Evolutionary conservation across 345 rosid genomes (phyloP), one percentile per base, ranked within the genome.

Genomic region (Corchorus capsularis): DNA sequence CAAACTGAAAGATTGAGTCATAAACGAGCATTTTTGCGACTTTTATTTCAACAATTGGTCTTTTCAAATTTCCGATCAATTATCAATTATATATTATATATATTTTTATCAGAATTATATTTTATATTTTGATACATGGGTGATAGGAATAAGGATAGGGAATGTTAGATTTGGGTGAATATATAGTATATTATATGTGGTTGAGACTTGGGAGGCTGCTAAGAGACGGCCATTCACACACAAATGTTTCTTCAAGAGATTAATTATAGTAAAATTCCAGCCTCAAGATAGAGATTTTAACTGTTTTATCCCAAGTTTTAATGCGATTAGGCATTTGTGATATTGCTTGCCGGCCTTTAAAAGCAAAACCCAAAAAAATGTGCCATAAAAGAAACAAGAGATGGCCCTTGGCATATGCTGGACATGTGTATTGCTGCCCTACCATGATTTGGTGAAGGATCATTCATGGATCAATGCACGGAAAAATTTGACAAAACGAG

Each of bases 401-500:
- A 41, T 66, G 81, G 59, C 77, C 80, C 78, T 63, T 27, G 3
- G 62, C 80, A 78, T 75, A 78, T 63, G 63, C 63, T 20, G 16
- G 43, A 60, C 72, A 75, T 70, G 83, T 73, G 82, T 73, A 79
- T 8, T 20, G 34, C 35, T 64, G 12, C 78, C 78, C 78, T 75
- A 47, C 65, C 49, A 10, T 53, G 37, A 64, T 39, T 46, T n/a
- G 52, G 57, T 45, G 63, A 69, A 75, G 39, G 37, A 68, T 49
- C 34, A 20, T 45, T 52, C 43, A 39, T 39, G 43, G 43, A 39
- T 39, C n/a, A 41, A 35, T 63, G 8, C 47, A 64, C 32, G 43
- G 20, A 68, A 6, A 47, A 47, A 9, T 0, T 65, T 11, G 17
- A 13, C 22, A 13, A 0, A 4, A 11, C 10, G 15, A 20, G n/a